Evolutionary conservation across 331 rosid genomes (phyloP), one percentile per base, ranked within the genome.

Genomic region (Malus hybrid): DNA sequence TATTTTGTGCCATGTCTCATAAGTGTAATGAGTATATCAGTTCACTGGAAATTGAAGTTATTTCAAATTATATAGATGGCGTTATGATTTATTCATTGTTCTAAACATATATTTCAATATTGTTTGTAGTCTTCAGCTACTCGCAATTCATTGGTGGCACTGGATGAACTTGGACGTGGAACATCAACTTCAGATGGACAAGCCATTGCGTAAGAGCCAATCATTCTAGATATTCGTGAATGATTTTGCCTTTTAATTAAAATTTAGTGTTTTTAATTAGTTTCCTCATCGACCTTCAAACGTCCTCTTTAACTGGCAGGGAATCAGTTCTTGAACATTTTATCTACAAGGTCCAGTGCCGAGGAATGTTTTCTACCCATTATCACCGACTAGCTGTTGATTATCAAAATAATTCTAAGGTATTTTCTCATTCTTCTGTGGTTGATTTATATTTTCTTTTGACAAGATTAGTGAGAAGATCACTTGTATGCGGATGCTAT

Each of bases 101-200:
- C 57, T 73, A 29, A 76, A 36, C 62, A 14, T 79, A 60, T 67
- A 73, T 60, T 74, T 80, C 67, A 73, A 69, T 70, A 81, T 69
- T 85, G 55, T 77, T 50, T 82, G 70, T 81, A 95, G 99, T 85
- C 90, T 7, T 92, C 97, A 4, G 98, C 98, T 69, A 89, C 98
- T 63, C 34, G 74, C 50, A 89, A 90, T 80, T 95, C 99, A 42
- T 84, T 95, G 86, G 97, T 90, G 80, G 96, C 93, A 33, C 74
- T 92, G 79, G 99, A 95, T 87, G 99, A 95, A 80, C 99, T 95
- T 84, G 99, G 99, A 67, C 98, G 99, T 57, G 99, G 99, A 68
- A 95, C 99, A 39, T 88, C 98, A 77, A 95, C 99, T 79, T 90
- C 99, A 39, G 99, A 95, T 81, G 99, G 98, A 69, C 98, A 95